A percentile compares a stretch with the other conserved stretches of the same genome.
These are phyloP conservation scores for Tritrichomonas musculus DNA, from an alignment of 208 protist species.

Conservation along the genomic window DNA sequence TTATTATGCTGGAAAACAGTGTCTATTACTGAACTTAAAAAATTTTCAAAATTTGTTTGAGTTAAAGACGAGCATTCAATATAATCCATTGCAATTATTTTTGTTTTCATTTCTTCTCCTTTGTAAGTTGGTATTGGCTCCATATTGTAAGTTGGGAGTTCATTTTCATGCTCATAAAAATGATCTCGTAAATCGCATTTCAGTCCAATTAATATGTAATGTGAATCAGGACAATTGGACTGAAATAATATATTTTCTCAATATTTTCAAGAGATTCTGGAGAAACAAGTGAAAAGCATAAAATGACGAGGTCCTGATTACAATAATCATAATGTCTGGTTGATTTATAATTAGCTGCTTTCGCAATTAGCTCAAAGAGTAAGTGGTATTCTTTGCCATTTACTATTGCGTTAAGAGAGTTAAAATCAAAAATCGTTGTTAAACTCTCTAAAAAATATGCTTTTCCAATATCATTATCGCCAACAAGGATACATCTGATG, in stretches of 20 bases:
- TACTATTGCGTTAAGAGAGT: constrained; percentile 57
- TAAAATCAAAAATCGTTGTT: constrained; percentile 63
- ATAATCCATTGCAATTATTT: no score
- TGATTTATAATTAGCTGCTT: constrained; percentile 49
- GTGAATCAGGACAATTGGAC: constrained; percentile 32
- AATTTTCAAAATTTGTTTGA: no score
- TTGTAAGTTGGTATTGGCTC: no score
- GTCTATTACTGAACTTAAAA: no score
- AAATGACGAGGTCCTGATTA: constrained; percentile 63
- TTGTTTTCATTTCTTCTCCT: no score
- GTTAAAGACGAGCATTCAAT: no score
- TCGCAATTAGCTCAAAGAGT: constrained; percentile 56
- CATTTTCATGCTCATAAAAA: neutral
- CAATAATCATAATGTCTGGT: constrained; percentile 31
- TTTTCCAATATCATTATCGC: constrained; percentile 68
- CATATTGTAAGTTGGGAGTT: no score
- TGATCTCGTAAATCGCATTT: neutral
- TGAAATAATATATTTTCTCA: constrained; percentile 51
- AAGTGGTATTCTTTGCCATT: constrained; percentile 53
- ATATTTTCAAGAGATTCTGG: constrained; percentile 64
- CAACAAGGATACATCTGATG: constrained; percentile 66
- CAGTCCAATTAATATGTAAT: neutral
- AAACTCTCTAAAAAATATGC: constrained; percentile 64
- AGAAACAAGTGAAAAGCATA: constrained; percentile 59
- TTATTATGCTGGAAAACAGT: no score